Conservation (phyloP, 495 filamentous ascomycete species). For the Neurospora sp. region DNA sequence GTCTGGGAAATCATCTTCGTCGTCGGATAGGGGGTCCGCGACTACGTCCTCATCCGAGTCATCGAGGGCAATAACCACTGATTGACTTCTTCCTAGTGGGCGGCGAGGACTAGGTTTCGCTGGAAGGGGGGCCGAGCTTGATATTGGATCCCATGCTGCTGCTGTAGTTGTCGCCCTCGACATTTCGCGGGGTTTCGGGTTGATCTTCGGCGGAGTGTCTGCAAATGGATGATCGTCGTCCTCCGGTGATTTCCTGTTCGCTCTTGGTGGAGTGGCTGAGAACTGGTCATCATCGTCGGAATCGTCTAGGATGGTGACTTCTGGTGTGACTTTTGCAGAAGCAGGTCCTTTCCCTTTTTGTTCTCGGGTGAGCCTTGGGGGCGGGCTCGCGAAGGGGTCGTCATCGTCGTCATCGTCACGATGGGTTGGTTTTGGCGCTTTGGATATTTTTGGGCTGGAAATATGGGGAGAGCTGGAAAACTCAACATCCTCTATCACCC, state of each 20-base stretch:
- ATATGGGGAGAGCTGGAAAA: slow-evolving; percentile 11
- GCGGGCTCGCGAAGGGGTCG: background rate
- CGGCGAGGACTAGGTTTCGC: slow-evolving; percentile 1
- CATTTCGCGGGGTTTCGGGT: background rate
- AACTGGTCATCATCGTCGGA: slow-evolving; percentile 4
- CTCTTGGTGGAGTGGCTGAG: slow-evolving; percentile 8
- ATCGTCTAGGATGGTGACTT: background rate
- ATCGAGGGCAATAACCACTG: slow-evolving; percentile 14
- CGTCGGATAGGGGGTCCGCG: slow-evolving; percentile 1
- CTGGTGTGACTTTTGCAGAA: background rate
- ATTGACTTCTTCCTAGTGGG: slow-evolving; percentile 6
- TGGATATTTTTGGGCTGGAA: slow-evolving; percentile 1
- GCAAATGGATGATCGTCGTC: slow-evolving; percentile 12
- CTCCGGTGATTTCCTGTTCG: background rate
- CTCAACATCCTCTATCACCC: slow-evolving; percentile 7
- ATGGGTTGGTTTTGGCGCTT: background rate
- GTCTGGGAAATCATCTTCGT: slow-evolving; percentile 31
- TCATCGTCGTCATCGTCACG: background rate
- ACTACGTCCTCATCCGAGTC: slow-evolving; percentile 20
- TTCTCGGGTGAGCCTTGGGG: background rate
- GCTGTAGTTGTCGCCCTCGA: slow-evolving; percentile 5
- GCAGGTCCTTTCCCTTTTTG: background rate
- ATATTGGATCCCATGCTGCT: slow-evolving; percentile 37
- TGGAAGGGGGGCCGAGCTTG: slow-evolving; percentile 33
- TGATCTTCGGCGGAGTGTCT: slow-evolving; percentile 6